phyloP scores from a whole-genome alignment of 140 eudicot genomes.

The Senecio squalidus region DNA sequence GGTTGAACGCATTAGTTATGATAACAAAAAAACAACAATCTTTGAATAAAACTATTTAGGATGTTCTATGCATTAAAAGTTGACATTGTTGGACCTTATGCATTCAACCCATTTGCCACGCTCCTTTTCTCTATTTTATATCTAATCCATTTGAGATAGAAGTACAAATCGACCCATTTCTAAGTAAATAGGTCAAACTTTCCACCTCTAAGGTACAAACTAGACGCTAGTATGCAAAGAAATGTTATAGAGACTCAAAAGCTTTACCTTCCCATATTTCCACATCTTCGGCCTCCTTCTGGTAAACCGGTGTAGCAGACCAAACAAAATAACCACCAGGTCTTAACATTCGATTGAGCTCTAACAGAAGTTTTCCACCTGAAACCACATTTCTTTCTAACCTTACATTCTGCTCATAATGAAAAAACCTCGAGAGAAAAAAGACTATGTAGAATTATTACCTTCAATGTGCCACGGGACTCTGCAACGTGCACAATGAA shows the following conservation, averaged over 20 bases:
- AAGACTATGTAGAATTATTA: neutral
- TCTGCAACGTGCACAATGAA: constrained; percentile 60
- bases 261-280: constrained; percentile 48
- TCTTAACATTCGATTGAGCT: constrained; percentile 46
- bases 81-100: neutral
- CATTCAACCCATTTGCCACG: too few relatives aligned
- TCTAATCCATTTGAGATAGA: neutral
- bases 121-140: too few relatives aligned
- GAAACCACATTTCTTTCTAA: neutral
- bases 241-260: neutral
- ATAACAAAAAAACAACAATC: neutral
- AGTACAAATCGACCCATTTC: neutral
- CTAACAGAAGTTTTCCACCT: constrained; percentile 57
- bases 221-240: neutral
- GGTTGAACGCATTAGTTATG: too few relatives aligned
- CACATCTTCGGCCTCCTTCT: constrained; percentile 30
- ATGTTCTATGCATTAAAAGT: neutral
- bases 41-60: neutral
- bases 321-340: constrained; percentile 57
- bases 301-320: constrained; percentile 61
- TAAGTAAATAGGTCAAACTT: neutral
- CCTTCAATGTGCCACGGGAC: constrained; percentile 65
- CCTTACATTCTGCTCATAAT: neutral
- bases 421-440: neutral
- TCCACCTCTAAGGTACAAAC: neutral